A percentile compares a stretch with the other conserved stretches of the same genome.
Evolutionary conservation across 169 alveolate genomes (phyloP).

Genomic region (Blepharisma undulans): DNA sequence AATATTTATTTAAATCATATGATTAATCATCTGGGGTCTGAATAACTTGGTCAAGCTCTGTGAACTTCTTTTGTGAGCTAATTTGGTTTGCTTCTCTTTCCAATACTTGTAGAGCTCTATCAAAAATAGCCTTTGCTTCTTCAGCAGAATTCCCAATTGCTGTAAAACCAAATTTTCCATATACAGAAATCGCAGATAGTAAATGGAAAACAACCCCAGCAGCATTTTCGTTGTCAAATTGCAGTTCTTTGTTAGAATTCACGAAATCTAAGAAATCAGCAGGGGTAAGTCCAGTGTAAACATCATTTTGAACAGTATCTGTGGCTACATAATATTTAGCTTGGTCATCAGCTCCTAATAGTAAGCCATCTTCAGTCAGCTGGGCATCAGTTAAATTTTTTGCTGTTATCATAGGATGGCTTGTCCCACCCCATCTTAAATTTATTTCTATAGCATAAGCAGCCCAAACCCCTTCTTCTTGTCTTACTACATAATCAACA

Average conservation of each 20-base stretch:
- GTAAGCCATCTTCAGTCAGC: not conserved
- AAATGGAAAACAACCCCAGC: constrained; percentile 32
- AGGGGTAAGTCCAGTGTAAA: not conserved
- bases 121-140: constrained; percentile 16
- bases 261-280: constrained; percentile 24
- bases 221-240: not conserved
- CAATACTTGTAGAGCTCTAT: not conserved
- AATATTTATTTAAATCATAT: not conserved
- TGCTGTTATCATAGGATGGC: constrained; percentile 22
- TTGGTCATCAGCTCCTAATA: not conserved
- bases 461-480: constrained; percentile 27
- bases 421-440: constrained; percentile 39
- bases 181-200: constrained; percentile 8
- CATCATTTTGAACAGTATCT: constrained; percentile 22
- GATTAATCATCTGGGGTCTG: not conserved
- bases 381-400: not conserved
- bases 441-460: constrained; percentile 32
- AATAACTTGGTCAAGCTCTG: constrained; percentile 21
- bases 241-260: not conserved
- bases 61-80: not conserved
- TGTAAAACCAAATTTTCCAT: constrained; percentile 24
- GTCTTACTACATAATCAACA: constrained; percentile 16
- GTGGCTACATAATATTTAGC: constrained; percentile 22
- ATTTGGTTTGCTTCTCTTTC: constrained; percentile 6
- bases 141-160: constrained; percentile 31